Percentiles rank a stretch among this genome's conserved stretches.
Conservation (phyloP, 129 eudicot species). For the Flaveria ramosissima region DNA sequence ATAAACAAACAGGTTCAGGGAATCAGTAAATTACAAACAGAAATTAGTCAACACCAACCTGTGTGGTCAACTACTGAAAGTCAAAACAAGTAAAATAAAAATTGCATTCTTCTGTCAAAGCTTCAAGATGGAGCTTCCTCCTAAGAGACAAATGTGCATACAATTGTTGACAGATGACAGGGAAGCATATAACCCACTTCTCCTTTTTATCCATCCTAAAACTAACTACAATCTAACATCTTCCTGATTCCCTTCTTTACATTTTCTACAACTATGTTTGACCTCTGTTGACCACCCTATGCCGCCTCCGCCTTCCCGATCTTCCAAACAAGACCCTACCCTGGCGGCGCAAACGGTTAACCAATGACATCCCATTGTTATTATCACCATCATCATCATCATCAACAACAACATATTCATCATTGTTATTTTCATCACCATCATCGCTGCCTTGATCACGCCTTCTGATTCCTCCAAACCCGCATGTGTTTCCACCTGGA, state of each 20-base stretch:
- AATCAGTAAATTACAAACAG: slow-evolving; percentile 45
- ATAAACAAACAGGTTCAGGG: slow-evolving; percentile 39
- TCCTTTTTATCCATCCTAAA: slow-evolving; percentile 36
- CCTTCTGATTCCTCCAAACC: slow-evolving; percentile 43
- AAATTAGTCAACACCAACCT: slow-evolving; percentile 30
- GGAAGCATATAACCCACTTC: slow-evolving; percentile 40
- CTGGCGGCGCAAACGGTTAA: slow-evolving; percentile 47
- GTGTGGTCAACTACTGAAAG: slow-evolving; percentile 21
- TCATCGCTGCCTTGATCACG: slow-evolving; percentile 34
- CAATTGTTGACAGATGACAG: slow-evolving; percentile 33
- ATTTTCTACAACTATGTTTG: slow-evolving; percentile 38
- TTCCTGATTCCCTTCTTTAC: slow-evolving; percentile 40
- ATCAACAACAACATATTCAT: slow-evolving; percentile 23
- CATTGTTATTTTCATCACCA: slow-evolving; percentile 41
- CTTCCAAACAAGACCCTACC: slow-evolving; percentile 65
- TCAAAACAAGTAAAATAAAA: background rate
- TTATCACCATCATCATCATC: slow-evolving; percentile 28
- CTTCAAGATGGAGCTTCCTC: slow-evolving; percentile 27
- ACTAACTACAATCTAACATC: slow-evolving; percentile 27
- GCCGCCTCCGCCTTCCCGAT: slow-evolving; percentile 60
- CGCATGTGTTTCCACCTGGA: slow-evolving; percentile 41
- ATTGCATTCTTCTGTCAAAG: slow-evolving; percentile 27
- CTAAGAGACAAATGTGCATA: slow-evolving; percentile 35
- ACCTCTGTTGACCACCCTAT: slow-evolving; percentile 38
- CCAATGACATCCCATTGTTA: slow-evolving; percentile 45